Evolutionary conservation across 1,139 yeast genomes (phyloP).

Genomic region (Diutina sp.): DNA sequence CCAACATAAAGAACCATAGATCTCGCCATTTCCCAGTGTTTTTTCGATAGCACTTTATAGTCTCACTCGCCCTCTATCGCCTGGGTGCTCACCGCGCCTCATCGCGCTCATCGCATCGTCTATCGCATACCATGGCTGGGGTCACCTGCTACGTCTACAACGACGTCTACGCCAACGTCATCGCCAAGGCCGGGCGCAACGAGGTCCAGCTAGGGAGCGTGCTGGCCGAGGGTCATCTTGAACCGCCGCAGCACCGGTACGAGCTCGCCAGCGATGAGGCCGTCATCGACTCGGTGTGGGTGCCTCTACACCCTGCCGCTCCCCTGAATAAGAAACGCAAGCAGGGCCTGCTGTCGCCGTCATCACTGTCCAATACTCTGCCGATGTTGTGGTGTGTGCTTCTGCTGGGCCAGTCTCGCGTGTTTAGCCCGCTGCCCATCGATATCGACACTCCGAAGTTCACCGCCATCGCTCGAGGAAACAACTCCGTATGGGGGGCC

Average conservation of each 20-base stretch:
- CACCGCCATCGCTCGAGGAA: background rate
- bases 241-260: slow-evolving; percentile 11
- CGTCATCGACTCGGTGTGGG: slow-evolving; percentile 24
- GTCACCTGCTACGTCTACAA: background rate
- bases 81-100: background rate
- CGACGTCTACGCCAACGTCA: slow-evolving; percentile 13
- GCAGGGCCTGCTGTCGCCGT: background rate
- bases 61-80: too few species aligned
- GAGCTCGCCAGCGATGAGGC: slow-evolving; percentile 19
- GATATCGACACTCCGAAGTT: background rate
- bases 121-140: background rate
- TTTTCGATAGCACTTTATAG: too few species aligned
- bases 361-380: background rate
- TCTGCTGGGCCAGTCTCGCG: background rate
- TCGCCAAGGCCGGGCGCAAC: slow-evolving; percentile 20
- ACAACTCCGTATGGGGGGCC: background rate
- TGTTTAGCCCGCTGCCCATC: background rate
- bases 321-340: background rate
- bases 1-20: too few species aligned
- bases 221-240: slow-evolving; percentile 2
- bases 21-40: too few species aligned
- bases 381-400: background rate
- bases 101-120: background rate
- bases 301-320: background rate
- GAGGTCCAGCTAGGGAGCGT: slow-evolving; percentile 21